Base-by-base conservation (phyloP, 129 eudicot genomes). In the Pseudognaphalium luteoalbum region DNA sequence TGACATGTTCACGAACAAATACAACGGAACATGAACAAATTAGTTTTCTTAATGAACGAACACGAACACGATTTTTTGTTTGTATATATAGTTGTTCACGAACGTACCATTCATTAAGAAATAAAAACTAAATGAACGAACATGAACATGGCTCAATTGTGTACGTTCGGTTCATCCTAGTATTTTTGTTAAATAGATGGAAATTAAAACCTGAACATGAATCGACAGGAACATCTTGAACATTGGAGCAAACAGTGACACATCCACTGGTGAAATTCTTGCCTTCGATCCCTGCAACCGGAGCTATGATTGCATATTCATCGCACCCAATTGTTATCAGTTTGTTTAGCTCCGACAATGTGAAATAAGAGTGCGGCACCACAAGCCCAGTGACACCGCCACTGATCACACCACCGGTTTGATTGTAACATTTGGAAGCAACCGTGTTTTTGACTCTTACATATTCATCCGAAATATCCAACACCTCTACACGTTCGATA, bases 181-280 rank as follows among this genome's bases (percentile, higher is more conserved):
- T 25, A 25, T 0, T 25, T 25, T 25, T 25, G 28, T 37, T 37
- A 37, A 37, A 37, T 37, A 37, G 2, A 1, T 7, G 7, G 42
- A 52, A 52, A 4, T 52, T 8, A 52, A 14, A 2, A 30, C 86
- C 86, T 20, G 86, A 32, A 74, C 86, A 79, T 22, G 64, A 59
- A 19, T 81, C 83, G 1, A 11, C 74, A 19, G 68, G 20, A 70
- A 83, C 69, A 51, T 83, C 86, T 10, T 76, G 16, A 35, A 54
- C 50, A 5, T 37, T 67, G 17, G 74, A 66, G 51, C 80, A 76
- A 12, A 76, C 15, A 10, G 74, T 25, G 3, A 21, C 56, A 44
- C 80, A 76, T 3, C 74, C 74, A 9, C 66, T 11, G 56, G 34
- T 52, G 80, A 33, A 76, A 11, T 67, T 34, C 68, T 33, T 32